Conservation (phyloP, 1,284 basidiomycete genomes). For the Mrakiaceae sp. region DNA sequence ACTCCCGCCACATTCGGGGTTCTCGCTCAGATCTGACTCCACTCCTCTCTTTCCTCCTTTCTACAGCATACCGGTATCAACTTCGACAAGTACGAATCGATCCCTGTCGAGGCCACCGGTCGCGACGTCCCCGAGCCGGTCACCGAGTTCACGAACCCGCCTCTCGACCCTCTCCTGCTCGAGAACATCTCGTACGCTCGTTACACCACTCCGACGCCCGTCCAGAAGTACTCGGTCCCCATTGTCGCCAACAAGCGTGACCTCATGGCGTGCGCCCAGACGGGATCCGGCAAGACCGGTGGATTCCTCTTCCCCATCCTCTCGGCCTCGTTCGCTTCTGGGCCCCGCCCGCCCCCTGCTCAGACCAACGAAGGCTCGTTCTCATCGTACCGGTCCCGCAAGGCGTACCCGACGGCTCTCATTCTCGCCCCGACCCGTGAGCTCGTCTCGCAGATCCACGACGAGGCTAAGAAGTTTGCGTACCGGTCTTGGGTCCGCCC, state of each 20-base stretch:
- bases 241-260: slow-evolving; percentile 85
- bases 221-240: slow-evolving; percentile 99
- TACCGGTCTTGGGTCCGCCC: slow-evolving; percentile 99
- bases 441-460: slow-evolving; percentile 97
- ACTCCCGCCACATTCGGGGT: neutral
- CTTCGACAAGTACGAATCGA: slow-evolving; percentile 99
- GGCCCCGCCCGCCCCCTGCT: slow-evolving; percentile 52
- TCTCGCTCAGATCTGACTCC: neutral
- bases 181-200: slow-evolving; percentile 89
- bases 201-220: slow-evolving; percentile 91
- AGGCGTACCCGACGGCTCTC: slow-evolving; percentile 90
- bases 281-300: slow-evolving; percentile 97
- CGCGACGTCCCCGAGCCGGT: slow-evolving; percentile 90
- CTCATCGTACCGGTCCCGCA: slow-evolving; percentile 64
- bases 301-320: slow-evolving; percentile 99
- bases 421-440: slow-evolving; percentile 97
- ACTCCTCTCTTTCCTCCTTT: neutral
- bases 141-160: slow-evolving; percentile 72
- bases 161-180: slow-evolving; percentile 83
- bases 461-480: slow-evolving; percentile 97
- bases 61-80: slow-evolving; percentile 93
- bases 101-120: slow-evolving; percentile 97
- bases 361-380: slow-evolving; percentile 39
- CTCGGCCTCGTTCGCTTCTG: slow-evolving; percentile 78
- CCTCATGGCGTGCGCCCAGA: slow-evolving; percentile 99